Conservation (phyloP, 2,329 filamentous ascomycete species). For the Zarea fungicola region DNA sequence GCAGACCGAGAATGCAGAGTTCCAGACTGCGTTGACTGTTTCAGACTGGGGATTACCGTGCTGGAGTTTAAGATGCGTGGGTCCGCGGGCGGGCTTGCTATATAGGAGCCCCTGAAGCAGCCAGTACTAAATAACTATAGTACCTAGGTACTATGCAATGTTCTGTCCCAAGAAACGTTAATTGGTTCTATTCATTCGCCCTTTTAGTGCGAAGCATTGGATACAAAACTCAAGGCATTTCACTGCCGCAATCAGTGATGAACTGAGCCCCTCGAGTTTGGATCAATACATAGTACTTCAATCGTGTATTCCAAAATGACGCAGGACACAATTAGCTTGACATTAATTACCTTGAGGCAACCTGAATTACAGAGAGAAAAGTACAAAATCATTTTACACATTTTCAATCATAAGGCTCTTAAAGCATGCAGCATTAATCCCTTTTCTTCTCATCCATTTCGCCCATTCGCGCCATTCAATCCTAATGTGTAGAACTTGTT, state of each 20-base stretch:
- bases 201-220: too few species aligned
- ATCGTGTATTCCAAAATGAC: too few species aligned
- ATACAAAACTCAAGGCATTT: too few species aligned
- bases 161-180: too few species aligned
- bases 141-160: too few species aligned
- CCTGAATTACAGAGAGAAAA: neutral
- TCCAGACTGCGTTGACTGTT: neutral
- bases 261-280: too few species aligned
- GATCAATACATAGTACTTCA: too few species aligned
- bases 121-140: too few species aligned
- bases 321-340: constrained; percentile 1
- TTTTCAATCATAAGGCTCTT: constrained; percentile 10
- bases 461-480: neutral
- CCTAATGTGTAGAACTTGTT: neutral
- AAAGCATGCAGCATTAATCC: neutral
- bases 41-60: constrained; percentile 6
- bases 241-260: too few species aligned
- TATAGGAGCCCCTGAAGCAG: constrained; percentile 5
- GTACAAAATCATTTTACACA: constrained; percentile 12
- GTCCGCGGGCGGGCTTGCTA: neutral
- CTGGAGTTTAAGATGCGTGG: constrained; percentile 4
- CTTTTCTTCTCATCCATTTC: constrained; percentile 6
- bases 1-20: neutral
- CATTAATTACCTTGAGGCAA: neutral
- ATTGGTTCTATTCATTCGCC: too few species aligned